Percentiles rank a stretch among this genome's conserved stretches.
Evolutionary conservation across 2,329 filamentous ascomycete genomes (phyloP).

Genomic region (Aspergillus luchuensis): DNA sequence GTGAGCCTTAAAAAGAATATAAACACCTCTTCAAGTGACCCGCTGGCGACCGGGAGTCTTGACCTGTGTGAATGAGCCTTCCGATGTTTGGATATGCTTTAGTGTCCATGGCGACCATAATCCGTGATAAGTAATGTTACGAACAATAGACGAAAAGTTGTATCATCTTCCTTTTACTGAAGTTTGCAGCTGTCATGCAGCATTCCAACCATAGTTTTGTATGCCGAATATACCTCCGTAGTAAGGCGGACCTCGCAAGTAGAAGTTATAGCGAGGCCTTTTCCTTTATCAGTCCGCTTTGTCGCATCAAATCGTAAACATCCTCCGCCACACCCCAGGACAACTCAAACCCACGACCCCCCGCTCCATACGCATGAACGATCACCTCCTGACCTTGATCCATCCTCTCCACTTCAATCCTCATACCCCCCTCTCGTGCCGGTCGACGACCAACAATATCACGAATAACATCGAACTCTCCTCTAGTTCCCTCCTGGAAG

Average conservation of each 20-base stretch:
- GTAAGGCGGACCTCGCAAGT: background rate
- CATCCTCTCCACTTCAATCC: constrained; percentile 55
- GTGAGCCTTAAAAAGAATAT: background rate
- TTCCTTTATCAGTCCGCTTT: constrained; percentile 23
- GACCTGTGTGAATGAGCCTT: background rate
- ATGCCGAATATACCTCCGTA: background rate
- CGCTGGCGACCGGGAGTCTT: background rate
- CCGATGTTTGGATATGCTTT: background rate
- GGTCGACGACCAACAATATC: constrained; percentile 51
- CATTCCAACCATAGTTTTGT: background rate
- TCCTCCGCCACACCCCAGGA: constrained; percentile 62
- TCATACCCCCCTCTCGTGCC: constrained; percentile 50
- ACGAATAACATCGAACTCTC: constrained; percentile 46
- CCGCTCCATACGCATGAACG: constrained; percentile 62
- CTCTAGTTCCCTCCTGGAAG: constrained; percentile 37
- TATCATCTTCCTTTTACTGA: background rate
- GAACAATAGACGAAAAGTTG: background rate
- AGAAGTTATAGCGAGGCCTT: constrained; percentile 28
- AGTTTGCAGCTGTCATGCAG: background rate
- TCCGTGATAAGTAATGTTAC: background rate
- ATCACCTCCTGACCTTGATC: constrained; percentile 26
- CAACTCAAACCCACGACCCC: constrained; percentile 63
- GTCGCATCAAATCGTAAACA: constrained; percentile 46
- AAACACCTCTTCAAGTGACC: background rate
- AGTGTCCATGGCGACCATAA: background rate